Evolutionary conservation across 495 filamentous ascomycete genomes (phyloP), one percentile per base, ranked within the genome.

Genomic region (Astrothelium macrocarpum): DNA sequence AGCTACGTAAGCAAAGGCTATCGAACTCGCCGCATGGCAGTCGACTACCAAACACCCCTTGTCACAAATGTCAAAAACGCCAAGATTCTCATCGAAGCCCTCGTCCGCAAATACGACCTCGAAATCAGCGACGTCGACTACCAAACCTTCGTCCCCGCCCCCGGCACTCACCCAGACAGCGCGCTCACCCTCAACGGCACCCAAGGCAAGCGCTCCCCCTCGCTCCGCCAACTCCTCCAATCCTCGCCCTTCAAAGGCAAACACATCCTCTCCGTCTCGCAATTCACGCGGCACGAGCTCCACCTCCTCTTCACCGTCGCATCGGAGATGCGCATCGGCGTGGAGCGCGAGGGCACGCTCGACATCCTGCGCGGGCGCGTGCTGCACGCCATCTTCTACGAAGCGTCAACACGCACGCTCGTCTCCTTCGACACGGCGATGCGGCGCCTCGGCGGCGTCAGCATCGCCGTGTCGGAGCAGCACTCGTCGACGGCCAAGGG

Each of bases 31-130:
- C 87, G 94, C 68, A 96, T 98, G 94, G 94, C 94, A 31, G 94
- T 98, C 25, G 94, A 98, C 75, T 98, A 97, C 76, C 93, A 97
- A 75, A 95, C 93, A 45, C 94, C 94, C 43, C 77, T 98, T 68
- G 91, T 98, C 32, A 98, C 94, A 58, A 98, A 98, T 71, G 94
- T 98, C 70, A 98, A 98, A 82, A 98, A 97, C 70, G 94, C 94
- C 45, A 98, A 98, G 80, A 88, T 98, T 62, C 74, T 98, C 53
- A 88, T 98, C 67, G 94, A 98, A 75, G 94, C 94, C 18, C 87
- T 98, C 66, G 85, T 91, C 61, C 84, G 94, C 43, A 85, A 95
- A 72, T 95, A 87, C 70, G 85, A 90, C 65, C 78, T 98, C 42
- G 82, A 91, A 42, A 84, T 97, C 65, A 81, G 84, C 72, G 85